Base-by-base conservation (phyloP, 768 basidiomycete genomes). In the Clitopilus passeckerianus region DNA sequence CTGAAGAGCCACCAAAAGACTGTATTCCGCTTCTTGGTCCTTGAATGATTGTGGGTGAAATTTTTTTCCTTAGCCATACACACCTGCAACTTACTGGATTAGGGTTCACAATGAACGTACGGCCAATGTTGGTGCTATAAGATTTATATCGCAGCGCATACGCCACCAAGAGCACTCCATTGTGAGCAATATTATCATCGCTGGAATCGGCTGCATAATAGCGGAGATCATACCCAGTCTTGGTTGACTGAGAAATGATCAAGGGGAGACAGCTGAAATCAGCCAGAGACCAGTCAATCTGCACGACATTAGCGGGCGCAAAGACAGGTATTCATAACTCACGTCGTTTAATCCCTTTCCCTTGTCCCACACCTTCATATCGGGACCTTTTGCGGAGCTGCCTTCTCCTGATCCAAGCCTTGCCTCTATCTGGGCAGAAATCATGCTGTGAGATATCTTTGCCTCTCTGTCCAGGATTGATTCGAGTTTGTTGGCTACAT, bases 241-340 rank as follows among this genome's bases (percentile, higher is more conserved):
- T 83, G 34, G 89, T 89, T 7, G 92, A 90, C 43, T 89, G 89
- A 6, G 95, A 98, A 65, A 98, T 96, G 68, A 98, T 92, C 70
- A 98, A 95, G 1, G 96, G 95, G 1, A 91, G 85, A 72, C 96
- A 98, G 65, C 91, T 91, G 74, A 95, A 96, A 72, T 99, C 97
- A 6, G 90, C 89, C 1, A 87, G 82, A n/a, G 79, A 76, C 85
- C 91, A 96, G 69, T 99, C 94, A 58, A 94, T 81, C 92, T 97
- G 66, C 14, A 59, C 56, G 41, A 57, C 2, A 59, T 16, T 16
- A 52, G 53, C 59, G 55, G 60, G 35, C 58, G 33, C 44, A 55
- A 41, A 54, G 59, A 15, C 56, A 46, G 18, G 16, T 20, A 43
- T 8, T 41, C 58, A 24, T 37, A 46, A 79, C 90, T 66, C 65